phyloP scores from a whole-genome alignment of 441 rosid species.

The Iberis amara region DNA sequence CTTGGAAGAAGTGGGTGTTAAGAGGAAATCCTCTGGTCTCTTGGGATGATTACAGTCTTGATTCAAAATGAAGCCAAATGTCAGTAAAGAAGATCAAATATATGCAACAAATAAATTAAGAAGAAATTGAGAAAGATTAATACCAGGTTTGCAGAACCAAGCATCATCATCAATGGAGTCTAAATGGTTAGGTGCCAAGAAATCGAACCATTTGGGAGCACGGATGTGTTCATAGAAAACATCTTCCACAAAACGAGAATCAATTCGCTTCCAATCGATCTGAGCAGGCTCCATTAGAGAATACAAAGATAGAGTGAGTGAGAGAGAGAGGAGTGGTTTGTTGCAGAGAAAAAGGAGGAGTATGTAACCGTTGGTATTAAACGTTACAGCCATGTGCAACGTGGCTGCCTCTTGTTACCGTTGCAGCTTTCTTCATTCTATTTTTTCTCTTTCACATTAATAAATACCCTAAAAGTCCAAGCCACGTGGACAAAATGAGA shows the following conservation, averaged over 20 bases:
- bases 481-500: too few relatives aligned
- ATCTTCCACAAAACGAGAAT: constrained; percentile 66
- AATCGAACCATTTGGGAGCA: constrained; percentile 86
- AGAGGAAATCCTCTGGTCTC: constrained; percentile 66
- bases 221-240: constrained; percentile 60
- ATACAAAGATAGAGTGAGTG: background rate
- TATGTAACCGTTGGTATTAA: constrained; percentile 39
- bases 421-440: constrained; percentile 31
- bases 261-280: constrained; percentile 81
- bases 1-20: constrained; percentile 51
- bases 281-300: constrained; percentile 71
- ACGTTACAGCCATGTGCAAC: constrained; percentile 27
- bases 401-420: constrained; percentile 33
- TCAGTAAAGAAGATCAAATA: background rate
- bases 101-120: background rate
- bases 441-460: background rate
- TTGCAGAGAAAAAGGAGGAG: background rate
- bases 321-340: background rate
- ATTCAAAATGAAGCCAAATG: constrained; percentile 8
- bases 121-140: background rate
- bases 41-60: constrained; percentile 84
- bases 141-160: constrained; percentile 91
- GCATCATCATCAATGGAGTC: constrained; percentile 43
- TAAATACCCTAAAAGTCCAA: background rate
- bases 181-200: constrained; percentile 38